Evolutionary conservation across 1,284 basidiomycete genomes (phyloP).

Genomic region (Erythrobasidium hasegawianum): DNA sequence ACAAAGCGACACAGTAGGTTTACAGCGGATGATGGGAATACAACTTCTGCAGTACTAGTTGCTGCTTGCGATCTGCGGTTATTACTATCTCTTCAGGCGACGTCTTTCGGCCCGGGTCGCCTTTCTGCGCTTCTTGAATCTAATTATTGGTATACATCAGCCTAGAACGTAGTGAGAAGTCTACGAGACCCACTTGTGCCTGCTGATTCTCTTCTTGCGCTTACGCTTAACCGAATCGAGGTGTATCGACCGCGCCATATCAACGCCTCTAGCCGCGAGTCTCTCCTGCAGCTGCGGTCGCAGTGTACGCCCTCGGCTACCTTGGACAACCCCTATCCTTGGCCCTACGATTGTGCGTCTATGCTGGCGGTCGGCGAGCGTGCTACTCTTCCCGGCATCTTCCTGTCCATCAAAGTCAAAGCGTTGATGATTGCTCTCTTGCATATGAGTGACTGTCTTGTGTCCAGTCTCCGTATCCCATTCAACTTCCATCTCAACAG

Average conservation of each 20-base stretch:
- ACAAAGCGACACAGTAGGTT: too few relatives aligned
- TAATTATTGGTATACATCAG: background rate
- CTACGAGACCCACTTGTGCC: slow-evolving; percentile 23
- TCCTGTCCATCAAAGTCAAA: too few relatives aligned
- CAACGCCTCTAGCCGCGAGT: slow-evolving; percentile 11
- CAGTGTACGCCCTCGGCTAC: slow-evolving; percentile 23
- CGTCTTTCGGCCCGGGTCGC: slow-evolving; percentile 25
- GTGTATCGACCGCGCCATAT: slow-evolving; percentile 14
- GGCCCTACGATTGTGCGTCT: slow-evolving; percentile 8
- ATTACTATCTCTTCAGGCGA: slow-evolving; percentile 9
- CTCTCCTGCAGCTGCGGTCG: slow-evolving; percentile 13
- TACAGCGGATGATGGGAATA: too few relatives aligned
- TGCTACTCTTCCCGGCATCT: too few relatives aligned
- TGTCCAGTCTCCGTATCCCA: background rate
- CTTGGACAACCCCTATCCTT: slow-evolving; percentile 7
- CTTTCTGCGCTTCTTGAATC: slow-evolving; percentile 36
- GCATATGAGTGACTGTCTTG: too few relatives aligned
- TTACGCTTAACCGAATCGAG: slow-evolving; percentile 31
- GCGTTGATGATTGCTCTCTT: too few relatives aligned
- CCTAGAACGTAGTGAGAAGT: background rate
- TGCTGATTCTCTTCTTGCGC: slow-evolving; percentile 26
- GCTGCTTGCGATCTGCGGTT: background rate
- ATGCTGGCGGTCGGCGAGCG: background rate
- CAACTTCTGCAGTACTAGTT: too few relatives aligned
- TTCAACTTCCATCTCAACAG: background rate